Evolutionary conservation across 345 rosid genomes (phyloP), one percentile per base, ranked within the genome.

Genomic region (Lumnitzera racemosa): DNA sequence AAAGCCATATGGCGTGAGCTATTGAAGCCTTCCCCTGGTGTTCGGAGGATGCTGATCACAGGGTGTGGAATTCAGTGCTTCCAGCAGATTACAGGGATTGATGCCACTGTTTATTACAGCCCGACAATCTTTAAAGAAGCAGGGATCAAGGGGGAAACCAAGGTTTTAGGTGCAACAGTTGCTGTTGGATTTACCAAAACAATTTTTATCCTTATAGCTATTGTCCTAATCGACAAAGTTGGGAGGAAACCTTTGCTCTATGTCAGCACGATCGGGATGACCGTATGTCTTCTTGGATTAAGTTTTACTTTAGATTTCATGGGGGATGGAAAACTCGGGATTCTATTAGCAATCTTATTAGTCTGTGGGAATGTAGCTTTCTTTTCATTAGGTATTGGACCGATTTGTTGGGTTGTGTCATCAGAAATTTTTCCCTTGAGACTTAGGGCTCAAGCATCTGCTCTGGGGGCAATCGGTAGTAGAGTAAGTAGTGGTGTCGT

Each of bases 171-270:
- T 20, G 86, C 86, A 56, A 86, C 94, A 0, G 87, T 86, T 65
- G 87, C 82, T 9, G 89, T 83, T 9, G 89, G 94, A 11, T 67
- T 83, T 56, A 78, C 89, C 13, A 86, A 86, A 64, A 83, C 89
- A 0, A 17, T 27, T 23, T 86, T 81, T 17, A 83, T 86, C 56
- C 50, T 86, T 64, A 66, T 80, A 24, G 94, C 89, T 8, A 80
- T 83, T 70, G 46, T 63, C 59, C 70, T 83, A 4, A 71, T 86
- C n/a, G 94, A 83, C 72, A 80, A 55, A 55, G 51, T 80, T 2
- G 89, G 94, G 2, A 76, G 94, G 55, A 81, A 71, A 71, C 85
- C 89, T 16, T 50, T 79, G 80, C 84, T 87, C 36, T 83, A 80
- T 53, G 14, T 82, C 12, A 82, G 90, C 71, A 84, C 86, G 13